These are phyloP conservation scores for Polychaeton citri DNA, from an alignment of 2,329 filamentous ascomycete species.

Conservation along the genomic window DNA sequence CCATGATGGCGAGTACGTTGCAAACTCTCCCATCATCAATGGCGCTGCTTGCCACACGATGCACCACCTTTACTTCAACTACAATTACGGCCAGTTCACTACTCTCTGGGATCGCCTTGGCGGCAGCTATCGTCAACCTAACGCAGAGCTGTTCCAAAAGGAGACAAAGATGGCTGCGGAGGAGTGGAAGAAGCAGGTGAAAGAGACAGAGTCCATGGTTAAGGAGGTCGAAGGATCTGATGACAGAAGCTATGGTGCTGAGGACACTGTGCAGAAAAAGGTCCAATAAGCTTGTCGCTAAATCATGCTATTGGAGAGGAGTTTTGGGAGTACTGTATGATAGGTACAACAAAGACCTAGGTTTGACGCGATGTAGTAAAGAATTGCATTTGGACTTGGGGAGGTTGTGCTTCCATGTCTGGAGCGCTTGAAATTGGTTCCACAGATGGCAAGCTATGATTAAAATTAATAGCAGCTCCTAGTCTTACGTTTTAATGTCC, in stretches of 20 bases:
- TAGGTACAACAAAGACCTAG: no score
- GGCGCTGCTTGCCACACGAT: conserved; percentile 87
- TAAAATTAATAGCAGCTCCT: no score
- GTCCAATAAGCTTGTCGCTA: conserved; percentile 18
- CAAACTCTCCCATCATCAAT: conserved; percentile 83
- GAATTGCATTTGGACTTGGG: no score
- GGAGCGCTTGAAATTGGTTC: no score
- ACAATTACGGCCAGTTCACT: conserved; percentile 92
- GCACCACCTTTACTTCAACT: conserved; percentile 79
- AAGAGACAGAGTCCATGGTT: conserved; percentile 64
- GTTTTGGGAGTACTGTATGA: no score
- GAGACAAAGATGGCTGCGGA: conserved; percentile 72
- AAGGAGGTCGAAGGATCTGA: conserved; percentile 54
- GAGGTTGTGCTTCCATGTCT: no score
- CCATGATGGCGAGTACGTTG: conserved; percentile 87
- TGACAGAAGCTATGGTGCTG: conserved; percentile 29
- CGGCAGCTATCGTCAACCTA: conserved; percentile 75
- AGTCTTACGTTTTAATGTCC: no score
- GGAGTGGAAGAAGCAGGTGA: conserved; percentile 66
- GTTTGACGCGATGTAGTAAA: no score
- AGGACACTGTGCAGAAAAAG: conserved; percentile 27
- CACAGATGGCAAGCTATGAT: no score
- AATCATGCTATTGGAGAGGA: no score
- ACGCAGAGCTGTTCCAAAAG: conserved; percentile 69
- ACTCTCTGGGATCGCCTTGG: conserved; percentile 83